phyloP scores from a whole-genome alignment of 805 yeast species.

The Yueomyces sp. region DNA sequence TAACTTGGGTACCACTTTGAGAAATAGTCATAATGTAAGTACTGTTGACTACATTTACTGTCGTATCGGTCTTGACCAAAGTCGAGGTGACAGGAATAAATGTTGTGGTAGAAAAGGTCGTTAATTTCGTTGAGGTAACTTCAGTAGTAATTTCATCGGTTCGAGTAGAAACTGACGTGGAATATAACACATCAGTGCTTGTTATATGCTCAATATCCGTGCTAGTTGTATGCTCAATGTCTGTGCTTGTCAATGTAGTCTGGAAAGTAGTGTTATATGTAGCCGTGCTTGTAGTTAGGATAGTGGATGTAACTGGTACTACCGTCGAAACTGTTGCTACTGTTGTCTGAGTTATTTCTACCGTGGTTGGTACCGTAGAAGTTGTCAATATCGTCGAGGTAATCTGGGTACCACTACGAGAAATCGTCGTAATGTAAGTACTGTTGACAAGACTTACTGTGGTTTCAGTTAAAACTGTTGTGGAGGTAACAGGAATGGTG shows the following conservation, averaged over 20 bases:
- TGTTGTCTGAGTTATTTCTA: neutral
- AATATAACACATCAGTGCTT: neutral
- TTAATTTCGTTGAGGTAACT: neutral
- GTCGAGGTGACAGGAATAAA: no score
- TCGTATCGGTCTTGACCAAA: neutral
- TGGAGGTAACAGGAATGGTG: no score
- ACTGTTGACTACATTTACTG: neutral
- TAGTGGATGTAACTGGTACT: neutral
- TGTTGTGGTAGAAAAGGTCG: no score
- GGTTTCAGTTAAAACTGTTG: no score
- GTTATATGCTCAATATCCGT: neutral
- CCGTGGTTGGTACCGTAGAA: no score
- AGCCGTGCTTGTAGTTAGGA: neutral
- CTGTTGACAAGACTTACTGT: no score
- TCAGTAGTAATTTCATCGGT: neutral
- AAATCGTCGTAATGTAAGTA: neutral
- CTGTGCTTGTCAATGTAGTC: neutral
- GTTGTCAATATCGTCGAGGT: neutral
- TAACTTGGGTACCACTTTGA: no score
- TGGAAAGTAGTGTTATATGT: neutral
- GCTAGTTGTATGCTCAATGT: neutral
- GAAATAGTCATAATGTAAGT: neutral
- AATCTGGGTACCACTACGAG: neutral
- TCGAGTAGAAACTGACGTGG: neutral
- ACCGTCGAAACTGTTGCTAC: neutral